Base-by-base conservation (phyloP, 169 alveolate genomes). In the Cryptosporidium sp. region DNA sequence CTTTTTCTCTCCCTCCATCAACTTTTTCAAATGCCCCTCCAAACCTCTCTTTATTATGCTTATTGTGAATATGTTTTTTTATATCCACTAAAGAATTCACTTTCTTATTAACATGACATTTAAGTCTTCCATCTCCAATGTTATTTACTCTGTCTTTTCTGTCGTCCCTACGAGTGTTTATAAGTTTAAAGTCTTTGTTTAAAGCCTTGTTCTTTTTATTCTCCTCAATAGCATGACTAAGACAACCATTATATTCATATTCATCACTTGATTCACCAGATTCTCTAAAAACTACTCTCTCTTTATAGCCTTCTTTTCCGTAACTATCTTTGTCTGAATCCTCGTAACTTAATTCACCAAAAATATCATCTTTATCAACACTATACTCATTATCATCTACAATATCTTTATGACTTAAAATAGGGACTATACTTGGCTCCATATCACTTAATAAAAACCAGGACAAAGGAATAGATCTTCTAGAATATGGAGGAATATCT, bases 401-500 rank as follows among this genome's bases (percentile, higher is more conserved):
- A 6, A 61, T 3, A 39, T 62, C 75, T n/a, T 43, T 80, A 18
- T 67, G n/a, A 41, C 21, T 21, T 65, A 80, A 41, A 31, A 80
- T 14, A 18, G 89, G 89, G 1, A 80, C n/a, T 3, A 80, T 80
- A 9, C 31, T 80, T 21, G 89, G 89, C 18, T 80, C 89, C 89
- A 80, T 80, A 23, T 80, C 89, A 62, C 75, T 39, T 31, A 80
- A 18, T 41, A 80, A 65, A 65, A 80, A 80, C 89, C 89, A 80
- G 6, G 89, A 80, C n/a, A 80, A 31, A 37, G 89, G 89, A 41
- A 80, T 80, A 5, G 89, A 80, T 50, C 89, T 80, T 65, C 89
- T 80, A 3, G 89, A 80, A 33, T 62, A 80, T 37, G 89, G 89
- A 18, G 75, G 89, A 26, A 80, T 48, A 29, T 80, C 89, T 26